Evolutionary conservation across 805 yeast genomes (phyloP).

Genomic region (Schwanniomyces sp.): DNA sequence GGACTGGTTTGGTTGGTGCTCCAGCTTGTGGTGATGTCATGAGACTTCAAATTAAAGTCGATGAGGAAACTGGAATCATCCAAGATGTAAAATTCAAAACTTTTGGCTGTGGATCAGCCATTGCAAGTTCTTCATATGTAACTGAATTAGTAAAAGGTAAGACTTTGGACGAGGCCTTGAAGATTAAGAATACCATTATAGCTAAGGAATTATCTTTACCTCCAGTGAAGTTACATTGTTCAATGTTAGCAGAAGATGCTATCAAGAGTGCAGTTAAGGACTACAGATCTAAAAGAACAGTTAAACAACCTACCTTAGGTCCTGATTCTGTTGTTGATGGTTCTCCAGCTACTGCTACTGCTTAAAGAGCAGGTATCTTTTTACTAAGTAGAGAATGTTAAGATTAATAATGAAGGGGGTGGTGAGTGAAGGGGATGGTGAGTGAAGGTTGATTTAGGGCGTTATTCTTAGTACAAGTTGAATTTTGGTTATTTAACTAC

Average conservation of each 20-base stretch:
- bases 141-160: constrained; percentile 95
- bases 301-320: constrained; percentile 58
- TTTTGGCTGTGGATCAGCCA: constrained; percentile 98
- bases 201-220: constrained; percentile 94
- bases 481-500: neutral
- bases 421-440: neutral
- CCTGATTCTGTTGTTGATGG: constrained; percentile 45
- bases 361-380: constrained; percentile 4
- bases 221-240: constrained; percentile 96
- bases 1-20: constrained; percentile 97
- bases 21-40: constrained; percentile 99
- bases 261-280: constrained; percentile 96
- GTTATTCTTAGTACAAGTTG: neutral
- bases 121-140: constrained; percentile 92
- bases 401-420: neutral
- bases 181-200: constrained; percentile 88
- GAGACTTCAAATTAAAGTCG: constrained; percentile 93
- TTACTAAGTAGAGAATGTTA: neutral
- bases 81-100: constrained; percentile 97
- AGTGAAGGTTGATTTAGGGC: neutral
- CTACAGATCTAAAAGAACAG: constrained; percentile 76
- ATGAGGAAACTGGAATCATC: constrained; percentile 85
- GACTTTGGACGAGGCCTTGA: constrained; percentile 88
- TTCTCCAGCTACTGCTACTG: constrained; percentile 13
- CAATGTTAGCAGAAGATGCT: constrained; percentile 99